Evolutionary conservation across 2,329 filamentous ascomycete genomes (phyloP).

Genomic region (Metarhizium guizhouense): DNA sequence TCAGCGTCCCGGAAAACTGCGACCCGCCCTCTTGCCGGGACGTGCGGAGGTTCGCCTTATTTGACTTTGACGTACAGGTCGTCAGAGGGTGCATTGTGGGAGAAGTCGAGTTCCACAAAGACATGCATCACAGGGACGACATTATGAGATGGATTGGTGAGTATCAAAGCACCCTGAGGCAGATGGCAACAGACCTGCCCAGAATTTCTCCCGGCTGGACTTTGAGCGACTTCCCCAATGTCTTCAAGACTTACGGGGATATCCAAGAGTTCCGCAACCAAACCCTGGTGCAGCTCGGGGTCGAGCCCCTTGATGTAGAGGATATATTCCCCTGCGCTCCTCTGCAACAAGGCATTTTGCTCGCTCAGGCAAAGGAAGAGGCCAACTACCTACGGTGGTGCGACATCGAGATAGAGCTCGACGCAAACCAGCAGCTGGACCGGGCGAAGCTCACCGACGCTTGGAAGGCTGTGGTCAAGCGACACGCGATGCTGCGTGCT

Average conservation of each 20-base stretch:
- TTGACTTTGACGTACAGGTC: conserved; percentile 6
- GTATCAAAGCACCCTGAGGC: background rate
- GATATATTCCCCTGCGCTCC: background rate
- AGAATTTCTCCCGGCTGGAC: background rate
- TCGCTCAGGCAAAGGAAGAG: background rate
- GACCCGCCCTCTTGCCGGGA: background rate
- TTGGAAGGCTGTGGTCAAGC: background rate
- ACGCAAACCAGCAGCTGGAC: background rate
- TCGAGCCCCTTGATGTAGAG: background rate
- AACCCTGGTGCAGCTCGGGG: background rate
- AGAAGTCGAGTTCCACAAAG: conserved; percentile 2
- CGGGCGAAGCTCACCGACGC: background rate
- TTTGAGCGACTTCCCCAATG: background rate
- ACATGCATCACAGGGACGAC: background rate
- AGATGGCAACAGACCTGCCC: background rate
- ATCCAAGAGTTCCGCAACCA: background rate
- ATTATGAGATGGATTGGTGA: conserved; percentile 1
- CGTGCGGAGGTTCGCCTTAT: background rate
- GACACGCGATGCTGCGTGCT: background rate
- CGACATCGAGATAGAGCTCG: background rate
- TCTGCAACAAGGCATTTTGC: background rate
- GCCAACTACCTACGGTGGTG: background rate
- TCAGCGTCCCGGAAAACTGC: background rate
- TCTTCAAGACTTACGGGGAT: background rate
- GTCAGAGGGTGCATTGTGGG: conserved; percentile 2